Conservation (phyloP, 2,329 filamentous ascomycete species). For the Aspergillus terreus region DNA sequence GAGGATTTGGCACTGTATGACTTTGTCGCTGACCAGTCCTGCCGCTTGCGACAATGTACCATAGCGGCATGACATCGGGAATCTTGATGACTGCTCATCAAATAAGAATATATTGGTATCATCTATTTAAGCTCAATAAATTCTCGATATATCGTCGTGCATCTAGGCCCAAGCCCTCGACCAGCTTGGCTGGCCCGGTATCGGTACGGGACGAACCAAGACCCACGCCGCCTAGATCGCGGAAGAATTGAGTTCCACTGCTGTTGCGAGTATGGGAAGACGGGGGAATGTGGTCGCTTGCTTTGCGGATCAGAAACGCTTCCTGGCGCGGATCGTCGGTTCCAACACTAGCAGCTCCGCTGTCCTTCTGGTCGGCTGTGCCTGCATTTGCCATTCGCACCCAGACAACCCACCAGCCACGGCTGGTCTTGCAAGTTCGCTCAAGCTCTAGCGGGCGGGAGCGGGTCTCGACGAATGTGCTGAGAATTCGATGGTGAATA, state of each 20-base stretch:
- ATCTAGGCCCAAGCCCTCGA: conserved; percentile 46
- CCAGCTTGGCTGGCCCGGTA: conserved; percentile 33
- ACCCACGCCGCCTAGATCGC: conserved; percentile 36
- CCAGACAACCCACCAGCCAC: conserved; percentile 68
- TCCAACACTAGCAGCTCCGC: conserved; percentile 10
- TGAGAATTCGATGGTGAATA: conserved; percentile 58
- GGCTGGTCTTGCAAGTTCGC: conserved; percentile 58
- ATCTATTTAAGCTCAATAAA: conserved; percentile 43
- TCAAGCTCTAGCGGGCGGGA: conserved; percentile 50
- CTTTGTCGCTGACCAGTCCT: no score
- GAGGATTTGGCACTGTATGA: no score
- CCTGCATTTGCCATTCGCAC: conserved; percentile 46
- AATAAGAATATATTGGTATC: conserved; percentile 6
- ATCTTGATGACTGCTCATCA: no score
- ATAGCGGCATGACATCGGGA: no score
- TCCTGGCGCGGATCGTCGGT: conserved; percentile 26
- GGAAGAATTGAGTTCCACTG: conserved; percentile 35
- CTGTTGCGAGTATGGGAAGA: conserved; percentile 29
- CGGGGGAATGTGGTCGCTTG: conserved; percentile 36
- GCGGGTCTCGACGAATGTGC: conserved; percentile 52
- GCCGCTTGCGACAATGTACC: no score
- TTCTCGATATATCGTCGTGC: conserved; percentile 46
- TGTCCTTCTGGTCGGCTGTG: conserved; percentile 6
- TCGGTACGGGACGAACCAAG: conserved; percentile 23
- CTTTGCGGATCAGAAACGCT: conserved; percentile 45